A percentile compares a stretch with the other conserved stretches of the same genome.
Conservation (phyloP, 202 grass and related monocot genomes). For the Elaeis oleifera region DNA sequence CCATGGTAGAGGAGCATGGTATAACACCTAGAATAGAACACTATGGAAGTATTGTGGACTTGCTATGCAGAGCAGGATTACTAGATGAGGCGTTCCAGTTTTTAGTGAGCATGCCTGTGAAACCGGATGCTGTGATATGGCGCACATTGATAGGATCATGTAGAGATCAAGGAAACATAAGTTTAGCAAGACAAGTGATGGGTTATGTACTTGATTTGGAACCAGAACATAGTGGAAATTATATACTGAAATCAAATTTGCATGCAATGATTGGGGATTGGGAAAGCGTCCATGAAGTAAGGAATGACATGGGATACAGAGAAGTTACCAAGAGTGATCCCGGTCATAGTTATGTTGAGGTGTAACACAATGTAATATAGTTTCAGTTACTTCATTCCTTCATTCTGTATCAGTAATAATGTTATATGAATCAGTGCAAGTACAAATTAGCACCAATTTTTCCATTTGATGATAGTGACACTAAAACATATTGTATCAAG, state of each 20-base stretch:
- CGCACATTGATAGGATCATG: constrained; percentile 45
- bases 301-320: constrained; percentile 34
- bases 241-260: constrained; percentile 44
- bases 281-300: constrained; percentile 33
- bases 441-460: no score
- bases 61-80: constrained; percentile 33
- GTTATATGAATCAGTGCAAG: no score
- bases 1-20: constrained; percentile 40
- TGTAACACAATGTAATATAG: constrained; percentile 24
- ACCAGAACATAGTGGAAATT: constrained; percentile 31
- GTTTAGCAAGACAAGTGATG: constrained; percentile 36
- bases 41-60: constrained; percentile 46
- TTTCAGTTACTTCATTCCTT: constrained; percentile 49
- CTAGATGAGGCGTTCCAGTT: constrained; percentile 39
- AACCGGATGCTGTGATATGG: constrained; percentile 46
- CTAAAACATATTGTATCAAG: no score
- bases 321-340: constrained; percentile 13
- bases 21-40: constrained; percentile 56
- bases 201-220: constrained; percentile 35
- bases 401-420: constrained; percentile 35
- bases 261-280: constrained; percentile 41
- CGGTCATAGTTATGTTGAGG: constrained; percentile 31
- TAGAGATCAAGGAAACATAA: constrained; percentile 34
- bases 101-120: constrained; percentile 30
- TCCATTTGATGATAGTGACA: no score